Base-by-base conservation (phyloP, 495 filamentous ascomycete genomes). In the Xylaria curta region DNA sequence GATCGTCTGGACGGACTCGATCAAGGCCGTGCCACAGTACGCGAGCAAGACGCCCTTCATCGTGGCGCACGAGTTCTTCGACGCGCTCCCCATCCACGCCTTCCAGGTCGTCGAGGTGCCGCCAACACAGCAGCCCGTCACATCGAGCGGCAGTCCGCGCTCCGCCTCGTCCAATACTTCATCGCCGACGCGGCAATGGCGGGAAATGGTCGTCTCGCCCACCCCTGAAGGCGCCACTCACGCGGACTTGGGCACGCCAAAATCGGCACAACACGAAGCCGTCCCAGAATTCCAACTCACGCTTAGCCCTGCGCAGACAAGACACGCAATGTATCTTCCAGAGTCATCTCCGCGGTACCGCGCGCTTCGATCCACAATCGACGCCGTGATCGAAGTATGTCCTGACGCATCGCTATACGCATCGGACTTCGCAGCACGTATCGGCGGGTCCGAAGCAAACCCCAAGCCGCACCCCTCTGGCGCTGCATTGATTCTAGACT, bases 21-120 rank as follows among this genome's bases (percentile, higher is more conserved):
- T 98, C 76, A 88, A 91, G 69, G 88, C 94, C 31, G 87, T 98
- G 36, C 94, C 65, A 6, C 69, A 81, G 83, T 80, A 85, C 76
- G 81, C 85, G 71, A 84, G 72, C 69, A 94, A 93, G 75, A 93
- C 90, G 19, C 95, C 96, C 1, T 96, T 97, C 81, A 96, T 98
- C 63, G 87, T 98, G 46, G 96, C 95, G 13, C 96, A 99, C 79
- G 96, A 99, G 79, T 98, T 99, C 85, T 98, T 99, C 81, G 96
- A 99, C 76, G 96, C 96, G n/a, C 91, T 98, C 7, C 96, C 96
- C 47, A 97, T 99, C 76, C 94, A 99, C 81, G 92, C 94, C 71
- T 99, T 99, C 81, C 91, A 97, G 77, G 91, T 91, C 31, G 78
- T 81, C 74, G 56, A 81, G 53, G 81, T 94, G 42, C 81, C 87